Conservation (phyloP, 331 rosid species). For the Saraca asoca region DNA sequence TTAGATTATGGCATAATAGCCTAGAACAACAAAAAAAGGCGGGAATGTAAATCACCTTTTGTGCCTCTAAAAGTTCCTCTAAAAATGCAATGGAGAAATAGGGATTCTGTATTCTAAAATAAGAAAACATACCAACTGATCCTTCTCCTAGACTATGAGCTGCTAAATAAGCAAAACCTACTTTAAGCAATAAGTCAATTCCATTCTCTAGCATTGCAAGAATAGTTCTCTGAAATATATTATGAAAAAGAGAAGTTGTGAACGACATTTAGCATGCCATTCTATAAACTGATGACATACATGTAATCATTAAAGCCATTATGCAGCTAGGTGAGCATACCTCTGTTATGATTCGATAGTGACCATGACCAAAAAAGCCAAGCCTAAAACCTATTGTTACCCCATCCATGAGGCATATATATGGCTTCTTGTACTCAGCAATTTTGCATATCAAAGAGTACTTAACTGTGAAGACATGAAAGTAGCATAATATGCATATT, state of each 20-base stretch:
- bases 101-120: slow-evolving; percentile 5
- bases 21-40: slow-evolving; percentile 14
- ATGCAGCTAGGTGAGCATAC: slow-evolving; percentile 44
- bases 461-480: slow-evolving; percentile 88
- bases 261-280: slow-evolving; percentile 34
- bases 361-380: slow-evolving; percentile 95
- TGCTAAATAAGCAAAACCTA: slow-evolving; percentile 87
- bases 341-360: slow-evolving; percentile 89
- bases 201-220: slow-evolving; percentile 99
- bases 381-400: slow-evolving; percentile 96
- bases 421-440: slow-evolving; percentile 84
- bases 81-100: slow-evolving; percentile 21
- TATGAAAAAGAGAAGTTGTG: background rate
- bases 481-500: slow-evolving; percentile 26
- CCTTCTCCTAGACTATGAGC: slow-evolving; percentile 96
- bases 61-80: slow-evolving; percentile 18
- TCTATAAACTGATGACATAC: slow-evolving; percentile 4
- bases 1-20: too few relatives aligned
- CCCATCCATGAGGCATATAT: slow-evolving; percentile 92
- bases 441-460: slow-evolving; percentile 93
- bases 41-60: slow-evolving; percentile 25
- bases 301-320: slow-evolving; percentile 1
- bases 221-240: slow-evolving; percentile 69
- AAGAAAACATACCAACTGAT: slow-evolving; percentile 67
- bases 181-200: slow-evolving; percentile 93